Base-by-base conservation (phyloP, 1,139 yeast genomes). In the Debaryomyces singareniensis region DNA sequence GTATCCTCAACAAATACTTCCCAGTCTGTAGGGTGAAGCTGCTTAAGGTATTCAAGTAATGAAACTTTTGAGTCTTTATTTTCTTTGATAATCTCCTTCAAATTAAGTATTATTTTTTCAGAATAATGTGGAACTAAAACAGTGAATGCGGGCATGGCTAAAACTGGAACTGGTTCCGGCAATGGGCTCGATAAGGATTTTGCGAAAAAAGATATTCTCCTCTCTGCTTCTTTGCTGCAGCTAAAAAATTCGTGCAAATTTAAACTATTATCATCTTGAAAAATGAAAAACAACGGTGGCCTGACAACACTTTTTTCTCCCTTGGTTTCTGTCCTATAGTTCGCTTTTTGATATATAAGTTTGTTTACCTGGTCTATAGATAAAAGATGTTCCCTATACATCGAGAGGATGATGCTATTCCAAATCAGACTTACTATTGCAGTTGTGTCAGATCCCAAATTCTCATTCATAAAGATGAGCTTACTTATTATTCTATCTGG, bases 321-420 rank as follows among this genome's bases (percentile, higher is more conserved):
- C 4, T 61, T 67, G 9, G 36, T 55, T 44, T 64, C 53, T 10
- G 42, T 43, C 4, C 55, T 41, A 7, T 43, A 35, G 11, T 43
- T 40, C 2, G 57, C 47, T 30, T 60, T 61, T 34, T 64, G 68
- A 39, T 69, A 71, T 9, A 69, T 56, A 27, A 71, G 49, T 34
- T 59, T 63, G 28, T 68, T 71, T 5, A 70, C 68, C 36, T 69
- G 71, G 31, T 71, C 76, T 23, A 68, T 49, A 0, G 75, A 68
- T 5, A 71, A 42, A 32, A 70, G 49, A 44, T 73, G 78, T 42
- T 73, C 79, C 30, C 78, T 51, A 39, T 71, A 73, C 78, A 73
- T 72, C 3, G 78, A 68, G 5, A 72, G 66, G 11, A 72, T 55
- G 20, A 72, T 60, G 2, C 75, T 61, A 39, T 72, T 71, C 78